A percentile compares a stretch with the other conserved stretches of the same genome.
Conservation (phyloP, 2,329 filamentous ascomycete genomes). For the Geosmithia morbida region DNA sequence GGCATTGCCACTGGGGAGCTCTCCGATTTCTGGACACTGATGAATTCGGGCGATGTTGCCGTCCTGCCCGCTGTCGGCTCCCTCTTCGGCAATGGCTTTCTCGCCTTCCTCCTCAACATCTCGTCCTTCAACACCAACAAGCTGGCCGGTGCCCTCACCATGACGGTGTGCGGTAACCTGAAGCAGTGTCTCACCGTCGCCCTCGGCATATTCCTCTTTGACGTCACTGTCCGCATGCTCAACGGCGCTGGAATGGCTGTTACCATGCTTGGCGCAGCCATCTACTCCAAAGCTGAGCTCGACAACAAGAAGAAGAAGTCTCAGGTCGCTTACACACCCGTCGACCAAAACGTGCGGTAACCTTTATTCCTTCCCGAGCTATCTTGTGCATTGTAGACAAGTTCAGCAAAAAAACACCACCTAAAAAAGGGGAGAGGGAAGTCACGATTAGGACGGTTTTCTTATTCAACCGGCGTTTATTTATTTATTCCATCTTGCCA, state of each 20-base stretch:
- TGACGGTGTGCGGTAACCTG: constrained; percentile 44
- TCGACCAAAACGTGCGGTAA: constrained; percentile 13
- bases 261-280: constrained; percentile 38
- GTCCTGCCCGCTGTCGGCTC: constrained; percentile 21
- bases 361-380: neutral
- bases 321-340: constrained; percentile 16
- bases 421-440: neutral
- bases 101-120: constrained; percentile 41
- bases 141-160: constrained; percentile 40
- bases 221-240: constrained; percentile 30
- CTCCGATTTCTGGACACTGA: constrained; percentile 19
- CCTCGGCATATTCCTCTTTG: constrained; percentile 37
- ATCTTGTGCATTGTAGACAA: neutral
- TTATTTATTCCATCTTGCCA: too few species aligned
- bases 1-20: constrained; percentile 39
- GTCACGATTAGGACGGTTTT: neutral
- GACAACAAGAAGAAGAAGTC: constrained; percentile 25
- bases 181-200: constrained; percentile 43
- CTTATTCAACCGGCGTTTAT: neutral
- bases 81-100: constrained; percentile 33
- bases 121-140: constrained; percentile 44
- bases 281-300: constrained; percentile 43
- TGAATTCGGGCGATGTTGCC: constrained; percentile 18
- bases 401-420: too few species aligned
- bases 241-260: constrained; percentile 43